phyloP scores from a whole-genome alignment of 495 filamentous ascomycete genomes.

The Trichoderma erinaceum region DNA sequence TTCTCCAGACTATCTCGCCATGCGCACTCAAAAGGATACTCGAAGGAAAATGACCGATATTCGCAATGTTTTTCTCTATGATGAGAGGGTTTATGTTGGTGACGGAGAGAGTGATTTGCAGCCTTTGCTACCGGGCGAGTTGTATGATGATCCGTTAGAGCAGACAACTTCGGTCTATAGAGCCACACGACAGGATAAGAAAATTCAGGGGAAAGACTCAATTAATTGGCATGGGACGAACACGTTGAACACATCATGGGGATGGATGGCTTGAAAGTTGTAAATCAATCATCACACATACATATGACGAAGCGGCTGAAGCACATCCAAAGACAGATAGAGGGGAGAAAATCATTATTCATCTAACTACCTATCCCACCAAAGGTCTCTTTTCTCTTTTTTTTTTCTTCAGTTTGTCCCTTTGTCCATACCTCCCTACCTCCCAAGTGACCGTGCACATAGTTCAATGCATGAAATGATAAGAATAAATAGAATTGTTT shows the following conservation, averaged over 20 bases:
- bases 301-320: neutral
- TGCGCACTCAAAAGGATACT: neutral
- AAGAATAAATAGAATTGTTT: neutral
- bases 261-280: neutral
- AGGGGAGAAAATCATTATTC: conserved; percentile 16
- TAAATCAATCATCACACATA: neutral
- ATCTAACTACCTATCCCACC: conserved; percentile 10
- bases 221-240: neutral
- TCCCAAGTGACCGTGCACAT: neutral
- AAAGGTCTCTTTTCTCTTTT: neutral
- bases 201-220: neutral
- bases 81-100: neutral
- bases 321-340: neutral
- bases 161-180: neutral
- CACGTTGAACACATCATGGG: neutral
- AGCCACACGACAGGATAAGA: neutral
- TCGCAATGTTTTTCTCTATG: neutral
- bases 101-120: neutral
- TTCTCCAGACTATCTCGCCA: neutral
- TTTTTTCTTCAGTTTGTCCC: neutral
- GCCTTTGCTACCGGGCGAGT: neutral
- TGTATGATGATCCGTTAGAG: no score
- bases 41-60: neutral
- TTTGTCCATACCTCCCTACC: conserved; percentile 6
- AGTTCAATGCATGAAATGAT: neutral